Evolutionary conservation across 306 rosid species (phyloP).

Genomic region (Vigna trinervia): DNA sequence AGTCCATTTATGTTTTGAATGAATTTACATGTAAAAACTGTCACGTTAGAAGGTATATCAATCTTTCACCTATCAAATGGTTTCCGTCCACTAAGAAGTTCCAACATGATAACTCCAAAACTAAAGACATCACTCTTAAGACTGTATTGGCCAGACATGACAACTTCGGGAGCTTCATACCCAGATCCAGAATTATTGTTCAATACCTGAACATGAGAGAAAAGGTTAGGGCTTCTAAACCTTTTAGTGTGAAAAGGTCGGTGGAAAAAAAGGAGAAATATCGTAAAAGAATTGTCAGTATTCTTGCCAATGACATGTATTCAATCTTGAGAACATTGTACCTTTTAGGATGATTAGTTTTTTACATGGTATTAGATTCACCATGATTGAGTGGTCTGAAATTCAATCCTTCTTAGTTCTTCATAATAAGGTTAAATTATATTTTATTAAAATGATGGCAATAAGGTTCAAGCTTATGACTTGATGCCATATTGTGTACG

Average conservation of each 20-base stretch:
- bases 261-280: constrained; percentile 1
- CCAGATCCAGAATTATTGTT: constrained; percentile 77
- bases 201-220: constrained; percentile 60
- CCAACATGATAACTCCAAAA: constrained; percentile 97
- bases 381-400: background rate
- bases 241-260: constrained; percentile 15
- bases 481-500: background rate
- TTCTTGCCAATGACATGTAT: background rate
- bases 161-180: constrained; percentile 86
- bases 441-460: background rate
- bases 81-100: constrained; percentile 92
- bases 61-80: constrained; percentile 86
- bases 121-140: constrained; percentile 90
- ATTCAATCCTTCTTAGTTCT: background rate
- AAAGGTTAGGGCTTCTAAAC: constrained; percentile 41
- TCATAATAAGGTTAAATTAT: background rate
- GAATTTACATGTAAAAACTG: background rate
- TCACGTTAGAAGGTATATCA: background rate
- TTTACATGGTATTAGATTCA: background rate
- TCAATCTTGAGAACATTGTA: background rate
- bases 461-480: background rate
- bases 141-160: constrained; percentile 76
- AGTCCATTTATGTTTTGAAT: constrained; percentile 4
- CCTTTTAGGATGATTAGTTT: background rate
- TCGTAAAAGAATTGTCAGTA: constrained; percentile 5